Conservation (phyloP, 148 eudicot species). For the Dysphania ambrosioides region DNA sequence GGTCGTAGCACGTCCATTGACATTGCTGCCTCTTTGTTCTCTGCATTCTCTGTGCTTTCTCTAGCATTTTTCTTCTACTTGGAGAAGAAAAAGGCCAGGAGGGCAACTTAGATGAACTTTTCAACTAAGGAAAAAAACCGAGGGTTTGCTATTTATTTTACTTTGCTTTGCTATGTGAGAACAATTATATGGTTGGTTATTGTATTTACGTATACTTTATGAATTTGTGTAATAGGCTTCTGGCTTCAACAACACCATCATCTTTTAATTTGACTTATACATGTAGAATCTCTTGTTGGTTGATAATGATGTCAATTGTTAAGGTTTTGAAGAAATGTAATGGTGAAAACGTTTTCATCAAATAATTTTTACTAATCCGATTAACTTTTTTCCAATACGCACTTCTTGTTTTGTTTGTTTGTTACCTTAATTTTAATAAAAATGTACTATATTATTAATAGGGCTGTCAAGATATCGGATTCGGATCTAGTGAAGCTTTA, state of each 20-base stretch:
- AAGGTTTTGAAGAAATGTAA: neutral
- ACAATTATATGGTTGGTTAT: neutral
- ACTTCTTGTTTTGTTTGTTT: no score
- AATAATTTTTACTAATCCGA: no score
- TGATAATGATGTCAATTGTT: neutral
- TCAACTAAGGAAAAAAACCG: neutral
- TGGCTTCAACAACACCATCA: neutral
- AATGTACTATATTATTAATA: no score
- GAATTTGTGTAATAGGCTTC: conserved; percentile 5
- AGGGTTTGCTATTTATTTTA: neutral
- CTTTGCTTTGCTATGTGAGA: neutral
- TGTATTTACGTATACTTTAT: neutral
- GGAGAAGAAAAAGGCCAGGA: conserved; percentile 55
- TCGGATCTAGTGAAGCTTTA: no score
- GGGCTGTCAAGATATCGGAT: no score
- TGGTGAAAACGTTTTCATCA: conserved; percentile 23
- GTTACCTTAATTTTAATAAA: no score
- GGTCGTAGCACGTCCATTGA: conserved; percentile 71
- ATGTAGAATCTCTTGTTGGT: conserved; percentile 7
- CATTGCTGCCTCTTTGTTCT: conserved; percentile 56
- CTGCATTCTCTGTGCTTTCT: conserved; percentile 56
- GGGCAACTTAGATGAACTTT: neutral
- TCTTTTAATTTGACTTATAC: neutral
- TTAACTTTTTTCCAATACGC: no score
- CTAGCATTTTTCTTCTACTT: conserved; percentile 62